Evolutionary conservation across 208 protist species (phyloP), one percentile per base, ranked within the genome.

Genomic region (Plasmodiophora brassicae): DNA sequence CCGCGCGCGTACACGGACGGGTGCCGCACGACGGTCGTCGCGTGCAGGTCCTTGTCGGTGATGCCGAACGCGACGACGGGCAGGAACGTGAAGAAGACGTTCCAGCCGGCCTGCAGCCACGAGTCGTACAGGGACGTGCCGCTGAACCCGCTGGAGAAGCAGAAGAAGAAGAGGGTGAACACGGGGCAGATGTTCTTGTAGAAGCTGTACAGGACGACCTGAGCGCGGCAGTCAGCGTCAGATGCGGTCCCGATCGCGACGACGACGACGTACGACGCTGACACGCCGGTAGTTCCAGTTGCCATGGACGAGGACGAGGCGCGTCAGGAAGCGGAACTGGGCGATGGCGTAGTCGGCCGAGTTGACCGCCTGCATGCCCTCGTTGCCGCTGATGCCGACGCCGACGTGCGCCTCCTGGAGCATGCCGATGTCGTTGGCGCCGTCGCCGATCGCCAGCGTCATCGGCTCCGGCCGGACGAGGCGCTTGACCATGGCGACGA

Each of bases 371-470:
- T 90, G 86, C 45, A 32, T 71, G 0, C 91, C 91, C 50, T 93
- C 91, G 28, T 28, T 41, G 43, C 91, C 91, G 25, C 5, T 35
- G 46, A 93, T 93, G 20, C 91, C 91, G 28, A 93, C 88, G 45
- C 90, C 90, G 5, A 93, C 91, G 65, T 93, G 85, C 35, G 91
- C 90, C 38, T 83, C 90, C 22, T 88, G 90, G 43, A 93, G 89
- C 91, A 93, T 93, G 20, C 84, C 85, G 0, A 93, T 90, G 50
- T 93, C 91, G 54, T 93, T 93, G 28, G 85, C 91, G 38, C 91
- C 91, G 71, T 93, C 91, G 38, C 91, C 90, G 71, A 92, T 90
- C 28, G 91, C 91, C 0, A 92, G 90, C 22, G 83, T 86, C 32
- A 87, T 90, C 20, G 86, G 88, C 87, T 89, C 50, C 20, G 88